A percentile compares a stretch with the other conserved stretches of the same genome.
phyloP scores from a whole-genome alignment of 495 filamentous ascomycete genomes.

The Trichoderma reesei region DNA sequence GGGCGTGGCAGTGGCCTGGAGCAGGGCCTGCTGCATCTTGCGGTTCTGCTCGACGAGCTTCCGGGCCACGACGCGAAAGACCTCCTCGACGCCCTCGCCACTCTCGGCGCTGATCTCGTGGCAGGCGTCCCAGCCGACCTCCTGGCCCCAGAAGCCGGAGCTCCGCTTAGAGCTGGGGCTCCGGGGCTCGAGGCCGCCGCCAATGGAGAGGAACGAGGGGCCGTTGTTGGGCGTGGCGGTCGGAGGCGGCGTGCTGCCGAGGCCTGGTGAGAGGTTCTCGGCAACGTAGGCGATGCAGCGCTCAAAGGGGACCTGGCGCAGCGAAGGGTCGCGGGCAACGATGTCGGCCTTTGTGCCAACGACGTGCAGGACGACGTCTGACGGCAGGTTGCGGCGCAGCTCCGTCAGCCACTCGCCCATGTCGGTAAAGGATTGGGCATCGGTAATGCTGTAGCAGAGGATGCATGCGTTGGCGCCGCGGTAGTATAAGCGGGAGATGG shows the following conservation, averaged over 20 bases:
- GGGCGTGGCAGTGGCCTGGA: constrained; percentile 31
- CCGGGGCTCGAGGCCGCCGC: constrained; percentile 37
- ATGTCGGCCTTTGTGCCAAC: constrained; percentile 94
- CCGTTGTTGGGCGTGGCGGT: constrained; percentile 35
- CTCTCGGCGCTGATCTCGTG: constrained; percentile 93
- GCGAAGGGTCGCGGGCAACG: constrained; percentile 66
- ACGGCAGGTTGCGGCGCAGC: constrained; percentile 56
- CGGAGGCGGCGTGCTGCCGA: constrained; percentile 54
- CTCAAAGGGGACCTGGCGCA: constrained; percentile 82
- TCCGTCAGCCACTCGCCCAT: constrained; percentile 90
- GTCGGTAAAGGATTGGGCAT: constrained; percentile 74
- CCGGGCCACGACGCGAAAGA: constrained; percentile 87
- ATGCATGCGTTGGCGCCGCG: constrained; percentile 89
- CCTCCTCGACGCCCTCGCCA: constrained; percentile 94
- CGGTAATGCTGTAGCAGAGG: constrained; percentile 90
- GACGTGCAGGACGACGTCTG: constrained; percentile 84
- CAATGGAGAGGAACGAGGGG: constrained; percentile 8
- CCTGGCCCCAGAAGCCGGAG: constrained; percentile 82
- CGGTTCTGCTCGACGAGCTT: constrained; percentile 90
- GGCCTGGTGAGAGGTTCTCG: constrained; percentile 67
- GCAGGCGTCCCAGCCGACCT: constrained; percentile 90
- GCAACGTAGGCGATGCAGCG: constrained; percentile 89
- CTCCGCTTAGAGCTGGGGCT: constrained; percentile 68
- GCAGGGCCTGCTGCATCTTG: constrained; percentile 49
- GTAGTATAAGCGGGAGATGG: constrained; percentile 90